Base-by-base conservation (phyloP, 768 basidiomycete genomes). In the Phallus indusiatus region DNA sequence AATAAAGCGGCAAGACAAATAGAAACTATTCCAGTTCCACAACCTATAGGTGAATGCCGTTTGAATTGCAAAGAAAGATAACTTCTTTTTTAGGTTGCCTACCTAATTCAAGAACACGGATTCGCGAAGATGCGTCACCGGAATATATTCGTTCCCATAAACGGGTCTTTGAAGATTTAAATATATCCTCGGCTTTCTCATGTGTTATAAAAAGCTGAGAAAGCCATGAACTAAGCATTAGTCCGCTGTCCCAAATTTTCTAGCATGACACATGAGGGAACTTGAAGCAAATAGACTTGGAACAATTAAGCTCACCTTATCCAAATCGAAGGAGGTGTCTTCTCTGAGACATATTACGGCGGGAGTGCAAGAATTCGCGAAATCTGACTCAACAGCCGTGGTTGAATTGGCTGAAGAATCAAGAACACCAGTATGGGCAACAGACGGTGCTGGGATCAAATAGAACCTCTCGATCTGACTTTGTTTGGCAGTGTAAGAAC, bases 171-270 rank as follows among this genome's bases (percentile, higher is more conserved):
- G n/a, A 42, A 2, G 42, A 11, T 5, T 42, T 42, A 42, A n/a
- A 28, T 28, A 28, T 28, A 42, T n/a, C 42, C 42, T 42, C 42
- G 14, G 42, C 18, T 36, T 11, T 6, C 21, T 42, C 11, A 20
- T 28, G n/a, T 42, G 21, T 51, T 35, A 12, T 47, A 50, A 61
- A 51, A 5, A 59, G 60, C 28, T 60, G 46, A 61, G 80, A 74
- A 4, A 95, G 73, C 89, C 89, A 94, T 1, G 90, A 81, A 59
- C 87, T 85, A 18, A 94, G 72, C 6, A 89, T 92, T 51, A 95
- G 78, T 1, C 94, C 94, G 47, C 92, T 94, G 68, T 95, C 93
- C 94, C 94, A 96, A 55, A 95, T 80, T 91, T 95, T 95, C 94
- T 95, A 73, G 35, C 65, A 22, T 22, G 24, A 47, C n/a, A 24